Evolutionary conservation across 768 basidiomycete genomes (phyloP).

Genomic region (Candolleomyces aberdarensis): DNA sequence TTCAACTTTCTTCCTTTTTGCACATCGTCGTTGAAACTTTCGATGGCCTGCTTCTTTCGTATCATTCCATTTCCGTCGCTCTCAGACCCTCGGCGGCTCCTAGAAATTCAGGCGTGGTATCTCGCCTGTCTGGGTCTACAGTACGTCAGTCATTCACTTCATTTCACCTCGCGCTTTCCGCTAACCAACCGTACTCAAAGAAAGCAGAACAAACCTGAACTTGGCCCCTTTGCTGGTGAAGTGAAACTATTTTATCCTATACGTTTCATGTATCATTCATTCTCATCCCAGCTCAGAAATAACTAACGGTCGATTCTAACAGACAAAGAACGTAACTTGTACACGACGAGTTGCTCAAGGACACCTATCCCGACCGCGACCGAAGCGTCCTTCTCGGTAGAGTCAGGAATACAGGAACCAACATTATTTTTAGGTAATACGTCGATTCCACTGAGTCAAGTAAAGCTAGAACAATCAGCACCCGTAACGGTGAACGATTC

Average conservation of each 20-base stretch:
- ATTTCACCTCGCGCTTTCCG: too few relatives aligned
- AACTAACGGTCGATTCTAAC: not conserved
- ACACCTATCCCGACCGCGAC: slow-evolving; percentile 46
- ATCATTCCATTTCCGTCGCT: too few relatives aligned
- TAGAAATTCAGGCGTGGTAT: too few relatives aligned
- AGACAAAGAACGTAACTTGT: slow-evolving; percentile 51
- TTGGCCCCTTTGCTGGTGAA: slow-evolving; percentile 43
- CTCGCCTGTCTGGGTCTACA: too few relatives aligned
- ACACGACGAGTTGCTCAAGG: slow-evolving; percentile 49
- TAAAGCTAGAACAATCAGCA: slow-evolving; percentile 35
- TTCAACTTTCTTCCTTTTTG: too few relatives aligned
- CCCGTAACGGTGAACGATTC: slow-evolving; percentile 43
- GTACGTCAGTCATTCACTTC: too few relatives aligned
- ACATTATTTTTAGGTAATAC: slow-evolving; percentile 47
- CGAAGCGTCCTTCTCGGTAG: slow-evolving; percentile 35
- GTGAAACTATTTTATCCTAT: slow-evolving; percentile 39
- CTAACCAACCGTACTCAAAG: too few relatives aligned
- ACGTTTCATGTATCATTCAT: slow-evolving; percentile 5
- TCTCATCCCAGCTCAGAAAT: slow-evolving; percentile 7
- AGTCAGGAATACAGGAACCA: slow-evolving; percentile 36
- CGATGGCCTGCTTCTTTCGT: too few relatives aligned
- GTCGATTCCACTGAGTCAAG: slow-evolving; percentile 42
- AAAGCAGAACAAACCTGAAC: too few relatives aligned
- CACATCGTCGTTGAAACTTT: too few relatives aligned
- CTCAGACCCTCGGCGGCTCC: too few relatives aligned